These are phyloP conservation scores for Fusarium veterinarium DNA, from an alignment of 2,329 filamentous ascomycete species.

Conservation along the genomic window DNA sequence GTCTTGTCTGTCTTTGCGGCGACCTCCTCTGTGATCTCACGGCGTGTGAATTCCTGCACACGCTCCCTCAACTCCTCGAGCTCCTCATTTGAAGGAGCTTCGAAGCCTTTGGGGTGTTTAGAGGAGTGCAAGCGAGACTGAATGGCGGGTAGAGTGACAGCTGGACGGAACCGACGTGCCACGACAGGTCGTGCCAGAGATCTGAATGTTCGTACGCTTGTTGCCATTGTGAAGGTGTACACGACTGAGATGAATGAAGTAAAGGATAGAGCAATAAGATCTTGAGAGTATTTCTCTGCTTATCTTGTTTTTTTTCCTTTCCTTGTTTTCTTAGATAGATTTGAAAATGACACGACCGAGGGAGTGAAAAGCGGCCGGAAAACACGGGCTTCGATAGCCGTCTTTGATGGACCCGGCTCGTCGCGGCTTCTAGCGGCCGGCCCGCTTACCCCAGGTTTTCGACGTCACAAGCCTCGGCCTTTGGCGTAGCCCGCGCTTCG, in stretches of 20 bases:
- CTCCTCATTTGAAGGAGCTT: slow-evolving; percentile 76
- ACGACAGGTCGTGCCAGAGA: slow-evolving; percentile 50
- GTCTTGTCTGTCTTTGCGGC: slow-evolving; percentile 84
- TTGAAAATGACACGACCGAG: slow-evolving; percentile 28
- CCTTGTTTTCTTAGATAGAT: not conserved
- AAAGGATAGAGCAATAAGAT: not conserved
- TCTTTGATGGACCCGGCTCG: slow-evolving; percentile 25
- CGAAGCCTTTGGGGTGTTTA: slow-evolving; percentile 72
- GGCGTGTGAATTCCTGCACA: slow-evolving; percentile 88
- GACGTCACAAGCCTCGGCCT: slow-evolving; percentile 46
- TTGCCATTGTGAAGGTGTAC: slow-evolving; percentile 52
- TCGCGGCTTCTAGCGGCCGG: slow-evolving; percentile 41
- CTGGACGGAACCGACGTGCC: slow-evolving; percentile 38
- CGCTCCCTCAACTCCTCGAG: slow-evolving; percentile 83
- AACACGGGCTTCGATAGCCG: slow-evolving; percentile 37
- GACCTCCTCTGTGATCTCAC: slow-evolving; percentile 87
- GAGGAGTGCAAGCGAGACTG: slow-evolving; percentile 63
- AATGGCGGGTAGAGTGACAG: slow-evolving; percentile 51
- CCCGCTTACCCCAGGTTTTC: slow-evolving; percentile 45
- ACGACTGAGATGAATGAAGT: not conserved
- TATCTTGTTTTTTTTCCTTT: not conserved
- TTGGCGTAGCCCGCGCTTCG: slow-evolving; percentile 27
- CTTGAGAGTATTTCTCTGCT: slow-evolving; percentile 8
- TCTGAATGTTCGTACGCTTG: slow-evolving; percentile 54
- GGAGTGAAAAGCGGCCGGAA: slow-evolving; percentile 29